A percentile compares a stretch with the other conserved stretches of the same genome.
These are phyloP conservation scores for Salix brachista DNA, from an alignment of 345 rosid species.

Conservation along the genomic window DNA sequence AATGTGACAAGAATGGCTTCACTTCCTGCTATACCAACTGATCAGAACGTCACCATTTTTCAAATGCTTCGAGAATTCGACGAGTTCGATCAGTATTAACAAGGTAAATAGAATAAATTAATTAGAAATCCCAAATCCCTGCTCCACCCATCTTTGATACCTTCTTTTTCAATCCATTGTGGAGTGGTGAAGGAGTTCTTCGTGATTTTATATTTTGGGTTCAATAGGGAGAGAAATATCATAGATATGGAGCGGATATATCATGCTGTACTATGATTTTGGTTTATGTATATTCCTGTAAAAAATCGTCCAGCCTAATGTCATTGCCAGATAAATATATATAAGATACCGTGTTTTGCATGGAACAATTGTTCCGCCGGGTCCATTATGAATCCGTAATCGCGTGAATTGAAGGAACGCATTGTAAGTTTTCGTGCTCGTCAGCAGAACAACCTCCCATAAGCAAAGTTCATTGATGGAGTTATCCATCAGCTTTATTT, in stretches of 20 bases:
- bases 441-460: too few species aligned
- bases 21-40: slow-evolving; percentile 10
- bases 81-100: slow-evolving; percentile 31
- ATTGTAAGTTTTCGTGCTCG: neutral
- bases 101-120: neutral
- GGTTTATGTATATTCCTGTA: neutral
- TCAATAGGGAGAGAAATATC: neutral
- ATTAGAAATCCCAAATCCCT: neutral
- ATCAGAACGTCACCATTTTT: slow-evolving; percentile 37
- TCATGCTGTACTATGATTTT: slow-evolving; percentile 1
- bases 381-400: neutral
- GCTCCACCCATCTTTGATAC: neutral
- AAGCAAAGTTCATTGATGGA: neutral
- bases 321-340: neutral
- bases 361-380: neutral
- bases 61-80: slow-evolving; percentile 52
- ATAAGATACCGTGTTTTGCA: neutral
- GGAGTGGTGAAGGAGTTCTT: neutral
- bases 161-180: neutral
- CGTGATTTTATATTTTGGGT: neutral
- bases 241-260: neutral
- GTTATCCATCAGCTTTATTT: neutral
- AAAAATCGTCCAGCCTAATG: neutral
- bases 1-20: slow-evolving; percentile 28
- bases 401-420: neutral